phyloP scores from a whole-genome alignment of 2,329 filamentous ascomycete species.

The Colletotrichum tropicicola region DNA sequence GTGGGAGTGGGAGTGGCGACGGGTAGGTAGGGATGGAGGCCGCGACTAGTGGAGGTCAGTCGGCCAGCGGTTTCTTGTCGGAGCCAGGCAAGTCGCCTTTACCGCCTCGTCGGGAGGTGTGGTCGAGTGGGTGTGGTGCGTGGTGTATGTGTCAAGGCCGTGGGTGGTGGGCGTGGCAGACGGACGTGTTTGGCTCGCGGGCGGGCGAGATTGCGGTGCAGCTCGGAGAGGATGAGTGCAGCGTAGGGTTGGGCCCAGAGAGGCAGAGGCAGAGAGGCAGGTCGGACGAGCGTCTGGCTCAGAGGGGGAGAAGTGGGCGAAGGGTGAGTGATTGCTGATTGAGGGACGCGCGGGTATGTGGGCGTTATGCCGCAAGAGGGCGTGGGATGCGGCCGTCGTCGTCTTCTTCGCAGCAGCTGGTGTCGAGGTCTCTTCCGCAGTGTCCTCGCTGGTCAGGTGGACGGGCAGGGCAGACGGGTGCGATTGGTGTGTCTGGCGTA shows the following conservation, averaged over 20 bases:
- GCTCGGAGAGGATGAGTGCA: not conserved
- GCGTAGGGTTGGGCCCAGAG: not conserved
- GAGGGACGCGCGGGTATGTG: slow-evolving; percentile 6
- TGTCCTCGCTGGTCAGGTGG: slow-evolving; percentile 17
- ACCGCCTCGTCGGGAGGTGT: slow-evolving; percentile 24
- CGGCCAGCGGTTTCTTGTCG: slow-evolving; percentile 6
- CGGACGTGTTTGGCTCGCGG: too few relatives aligned
- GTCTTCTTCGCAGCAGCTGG: not conserved
- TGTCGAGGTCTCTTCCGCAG: not conserved
- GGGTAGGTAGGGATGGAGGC: slow-evolving; percentile 4
- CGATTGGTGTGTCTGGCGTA: slow-evolving; percentile 23
- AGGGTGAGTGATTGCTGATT: slow-evolving; percentile 5
- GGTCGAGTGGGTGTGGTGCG: slow-evolving; percentile 8
- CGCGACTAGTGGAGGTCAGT: slow-evolving; percentile 24
- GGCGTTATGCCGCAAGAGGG: slow-evolving; percentile 7
- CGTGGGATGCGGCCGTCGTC: not conserved
- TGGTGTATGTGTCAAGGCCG: slow-evolving; percentile 11
- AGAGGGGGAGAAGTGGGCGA: slow-evolving; percentile 10
- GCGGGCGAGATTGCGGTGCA: not conserved
- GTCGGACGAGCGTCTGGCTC: not conserved
- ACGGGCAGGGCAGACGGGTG: not conserved
- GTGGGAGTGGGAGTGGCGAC: slow-evolving; percentile 22
- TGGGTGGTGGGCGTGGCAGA: slow-evolving; percentile 8
- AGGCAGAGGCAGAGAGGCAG: not conserved
- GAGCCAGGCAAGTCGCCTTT: slow-evolving; percentile 4